Conservation (phyloP, 352 stramenopile genomes). For the Globisporangium orthogonon region DNA sequence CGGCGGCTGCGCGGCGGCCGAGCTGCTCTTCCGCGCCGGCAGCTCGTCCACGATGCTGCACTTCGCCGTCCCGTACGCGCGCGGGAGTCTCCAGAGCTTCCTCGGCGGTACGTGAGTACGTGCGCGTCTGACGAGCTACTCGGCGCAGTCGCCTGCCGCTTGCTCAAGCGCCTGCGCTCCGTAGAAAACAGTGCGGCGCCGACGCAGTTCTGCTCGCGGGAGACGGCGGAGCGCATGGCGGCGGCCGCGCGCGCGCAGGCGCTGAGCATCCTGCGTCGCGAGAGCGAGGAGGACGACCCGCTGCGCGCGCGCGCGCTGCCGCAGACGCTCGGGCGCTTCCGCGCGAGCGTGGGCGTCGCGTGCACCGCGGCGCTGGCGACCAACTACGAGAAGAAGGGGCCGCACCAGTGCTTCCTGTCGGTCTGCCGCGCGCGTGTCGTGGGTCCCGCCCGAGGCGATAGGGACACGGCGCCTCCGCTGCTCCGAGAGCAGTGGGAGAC, state of each 20-base stretch:
- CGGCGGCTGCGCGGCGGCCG: conserved; percentile 35
- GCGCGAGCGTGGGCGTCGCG: conserved; percentile 41
- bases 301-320: conserved; percentile 16
- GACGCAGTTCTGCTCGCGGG: conserved; percentile 43
- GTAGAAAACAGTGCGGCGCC: neutral
- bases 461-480: neutral
- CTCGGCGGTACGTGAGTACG: conserved; percentile 13
- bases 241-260: conserved; percentile 41
- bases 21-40: conserved; percentile 42
- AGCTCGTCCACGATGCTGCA: conserved; percentile 72
- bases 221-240: conserved; percentile 64
- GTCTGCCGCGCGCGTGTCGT: conserved; percentile 26
- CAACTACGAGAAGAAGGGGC: conserved; percentile 48
- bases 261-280: conserved; percentile 27
- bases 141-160: no score
- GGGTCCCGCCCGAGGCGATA: neutral
- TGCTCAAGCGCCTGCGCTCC: neutral
- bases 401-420: conserved; percentile 67
- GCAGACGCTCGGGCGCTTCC: conserved; percentile 28
- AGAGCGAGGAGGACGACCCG: conserved; percentile 20
- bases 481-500: conserved; percentile 31
- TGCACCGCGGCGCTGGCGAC: conserved; percentile 70
- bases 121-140: no score
- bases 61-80: conserved; percentile 62
- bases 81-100: conserved; percentile 48